Evolutionary conservation across 352 stramenopile species (phyloP).

Genomic region (Phytophthora tubulina): DNA sequence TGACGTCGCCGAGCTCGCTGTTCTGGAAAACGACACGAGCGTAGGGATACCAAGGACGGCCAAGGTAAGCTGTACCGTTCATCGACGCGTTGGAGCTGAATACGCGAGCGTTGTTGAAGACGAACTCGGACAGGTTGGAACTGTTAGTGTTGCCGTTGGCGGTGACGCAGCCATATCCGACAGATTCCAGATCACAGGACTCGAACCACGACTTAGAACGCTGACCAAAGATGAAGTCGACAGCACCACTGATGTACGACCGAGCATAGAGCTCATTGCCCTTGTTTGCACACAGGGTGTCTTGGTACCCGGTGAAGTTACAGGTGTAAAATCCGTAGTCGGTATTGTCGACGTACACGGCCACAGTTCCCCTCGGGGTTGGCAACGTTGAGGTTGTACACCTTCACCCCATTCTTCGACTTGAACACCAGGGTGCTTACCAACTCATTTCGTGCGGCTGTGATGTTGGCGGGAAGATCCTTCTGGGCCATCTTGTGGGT

Average conservation of each 20-base stretch:
- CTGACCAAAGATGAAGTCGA: constrained; percentile 17
- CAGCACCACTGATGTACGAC: background rate
- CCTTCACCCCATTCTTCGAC: too few relatives aligned
- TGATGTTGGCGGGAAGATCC: too few relatives aligned
- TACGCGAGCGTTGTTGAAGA: constrained; percentile 17
- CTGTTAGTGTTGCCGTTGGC: constrained; percentile 20
- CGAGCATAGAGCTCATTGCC: constrained; percentile 6
- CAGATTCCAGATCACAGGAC: constrained; percentile 16
- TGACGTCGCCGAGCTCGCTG: constrained; percentile 7
- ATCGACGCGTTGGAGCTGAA: constrained; percentile 3
- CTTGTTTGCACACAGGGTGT: constrained; percentile 20
- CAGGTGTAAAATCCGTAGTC: constrained; percentile 10
- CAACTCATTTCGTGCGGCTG: too few relatives aligned
- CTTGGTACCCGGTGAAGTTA: constrained; percentile 20
- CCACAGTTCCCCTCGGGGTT: background rate
- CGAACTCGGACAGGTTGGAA: constrained; percentile 24
- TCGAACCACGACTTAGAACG: constrained; percentile 15
- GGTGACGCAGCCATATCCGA: constrained; percentile 17
- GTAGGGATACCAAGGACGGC: background rate
- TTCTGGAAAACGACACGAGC: constrained; percentile 2
- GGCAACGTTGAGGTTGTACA: too few relatives aligned
- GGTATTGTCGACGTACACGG: constrained; percentile 15
- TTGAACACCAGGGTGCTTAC: too few relatives aligned
- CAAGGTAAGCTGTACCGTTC: constrained; percentile 11
- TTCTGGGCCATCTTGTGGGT: too few relatives aligned